Percentiles rank a stretch among this genome's conserved stretches.
Conservation (phyloP, 176 grass and related monocot species). For the Carex myosuroides region DNA sequence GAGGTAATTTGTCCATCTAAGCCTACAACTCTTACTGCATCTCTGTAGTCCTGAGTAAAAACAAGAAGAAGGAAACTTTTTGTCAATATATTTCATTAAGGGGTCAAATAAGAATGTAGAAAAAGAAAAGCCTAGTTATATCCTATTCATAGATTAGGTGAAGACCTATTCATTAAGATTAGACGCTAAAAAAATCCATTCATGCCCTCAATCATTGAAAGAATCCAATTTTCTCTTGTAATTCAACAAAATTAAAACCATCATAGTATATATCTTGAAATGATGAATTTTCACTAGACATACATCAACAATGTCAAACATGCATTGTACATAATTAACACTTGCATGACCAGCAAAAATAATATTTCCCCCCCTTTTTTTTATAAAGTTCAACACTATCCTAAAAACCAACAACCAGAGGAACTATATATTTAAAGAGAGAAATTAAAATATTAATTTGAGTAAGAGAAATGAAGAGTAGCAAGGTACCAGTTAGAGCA, state of each 20-base stretch:
- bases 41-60: slow-evolving; percentile 43
- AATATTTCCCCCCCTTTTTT: neutral
- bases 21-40: slow-evolving; percentile 86
- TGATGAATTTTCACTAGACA: neutral
- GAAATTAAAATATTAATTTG: neutral
- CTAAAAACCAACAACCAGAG: neutral
- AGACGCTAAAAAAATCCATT: neutral
- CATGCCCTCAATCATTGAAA: neutral
- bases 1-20: slow-evolving; percentile 85
- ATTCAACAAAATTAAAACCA: neutral
- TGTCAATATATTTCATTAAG: slow-evolving; percentile 1
- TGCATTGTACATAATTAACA: neutral
- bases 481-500: slow-evolving; percentile 26
- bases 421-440: neutral
- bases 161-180: neutral
- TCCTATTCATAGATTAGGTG: neutral
- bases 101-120: neutral
- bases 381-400: neutral
- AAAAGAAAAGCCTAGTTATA: neutral
- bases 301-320: neutral
- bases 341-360: neutral
- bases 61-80: neutral
- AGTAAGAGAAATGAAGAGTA: slow-evolving; percentile 17
- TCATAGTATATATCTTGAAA: neutral
- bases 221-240: neutral